Evolutionary conservation across 83 land plant species (phyloP).

Genomic region (Thuja plicata): DNA sequence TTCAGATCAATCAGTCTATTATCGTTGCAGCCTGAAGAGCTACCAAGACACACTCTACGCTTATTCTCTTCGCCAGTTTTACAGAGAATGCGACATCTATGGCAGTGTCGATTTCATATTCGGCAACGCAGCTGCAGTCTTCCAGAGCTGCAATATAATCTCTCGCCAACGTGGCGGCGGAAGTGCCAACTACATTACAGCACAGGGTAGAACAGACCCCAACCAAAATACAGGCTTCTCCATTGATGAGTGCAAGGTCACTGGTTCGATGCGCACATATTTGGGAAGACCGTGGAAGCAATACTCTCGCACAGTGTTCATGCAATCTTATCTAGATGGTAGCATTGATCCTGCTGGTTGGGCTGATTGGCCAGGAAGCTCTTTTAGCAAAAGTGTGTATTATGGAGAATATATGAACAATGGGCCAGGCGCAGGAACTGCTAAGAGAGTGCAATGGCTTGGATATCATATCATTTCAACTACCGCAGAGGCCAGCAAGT

Average conservation of each 20-base stretch:
- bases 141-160: background rate
- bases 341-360: constrained; percentile 20
- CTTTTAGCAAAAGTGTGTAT: background rate
- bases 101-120: constrained; percentile 3
- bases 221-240: background rate
- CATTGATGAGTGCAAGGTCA: background rate
- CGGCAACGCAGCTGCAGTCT: constrained; percentile 2
- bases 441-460: background rate
- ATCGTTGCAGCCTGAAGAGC: background rate
- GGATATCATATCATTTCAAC: background rate
- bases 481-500: background rate
- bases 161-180: background rate
- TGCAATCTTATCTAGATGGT: constrained; percentile 20
- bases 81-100: background rate
- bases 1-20: background rate
- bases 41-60: background rate
- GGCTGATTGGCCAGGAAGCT: background rate
- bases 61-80: background rate
- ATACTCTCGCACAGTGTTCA: constrained; percentile 28
- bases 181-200: background rate
- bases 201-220: background rate
- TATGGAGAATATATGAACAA: background rate
- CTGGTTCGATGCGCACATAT: background rate
- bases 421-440: background rate
- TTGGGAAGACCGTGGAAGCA: constrained; percentile 48